Conservation (phyloP, 2,329 filamentous ascomycete species). For the Penicillium palitans region DNA sequence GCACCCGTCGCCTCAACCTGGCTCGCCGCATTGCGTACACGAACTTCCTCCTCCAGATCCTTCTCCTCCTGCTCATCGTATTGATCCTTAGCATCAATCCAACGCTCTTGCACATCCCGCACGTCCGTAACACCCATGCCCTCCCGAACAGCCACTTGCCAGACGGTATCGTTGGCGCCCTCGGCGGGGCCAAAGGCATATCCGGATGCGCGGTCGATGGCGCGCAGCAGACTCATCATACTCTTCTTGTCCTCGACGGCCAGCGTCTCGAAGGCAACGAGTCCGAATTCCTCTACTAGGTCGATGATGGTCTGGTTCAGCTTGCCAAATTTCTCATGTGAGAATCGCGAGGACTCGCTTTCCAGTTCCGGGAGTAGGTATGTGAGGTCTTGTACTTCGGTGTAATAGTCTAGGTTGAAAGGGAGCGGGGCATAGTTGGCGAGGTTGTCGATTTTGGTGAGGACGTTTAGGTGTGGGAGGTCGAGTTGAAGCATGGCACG, state of each 20-base stretch:
- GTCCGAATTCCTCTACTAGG: constrained; percentile 82
- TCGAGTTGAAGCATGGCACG: constrained; percentile 98
- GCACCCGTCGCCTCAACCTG: constrained; percentile 25
- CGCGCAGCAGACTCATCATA: constrained; percentile 87
- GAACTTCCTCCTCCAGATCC: constrained; percentile 73
- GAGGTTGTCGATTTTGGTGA: constrained; percentile 97
- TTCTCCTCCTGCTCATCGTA: constrained; percentile 78
- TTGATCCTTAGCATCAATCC: constrained; percentile 86
- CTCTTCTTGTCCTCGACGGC: constrained; percentile 96
- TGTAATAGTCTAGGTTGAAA: constrained; percentile 96
- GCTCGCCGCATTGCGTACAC: constrained; percentile 44
- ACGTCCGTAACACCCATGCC: constrained; percentile 71
- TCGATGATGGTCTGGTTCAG: constrained; percentile 85
- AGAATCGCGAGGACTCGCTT: constrained; percentile 69
- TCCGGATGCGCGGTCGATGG: constrained; percentile 87
- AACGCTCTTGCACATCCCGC: constrained; percentile 89
- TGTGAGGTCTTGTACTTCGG: constrained; percentile 88
- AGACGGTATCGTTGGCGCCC: constrained; percentile 93
- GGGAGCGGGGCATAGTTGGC: constrained; percentile 79
- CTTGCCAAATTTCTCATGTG: constrained; percentile 73
- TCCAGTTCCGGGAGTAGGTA: constrained; percentile 81
- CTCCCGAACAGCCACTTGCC: constrained; percentile 89
- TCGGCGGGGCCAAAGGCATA: constrained; percentile 91
- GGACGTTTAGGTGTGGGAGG: constrained; percentile 89
- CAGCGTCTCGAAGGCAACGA: constrained; percentile 89